Conservation (phyloP, 805 yeast species). For the Cyberlindnera amylophila region DNA sequence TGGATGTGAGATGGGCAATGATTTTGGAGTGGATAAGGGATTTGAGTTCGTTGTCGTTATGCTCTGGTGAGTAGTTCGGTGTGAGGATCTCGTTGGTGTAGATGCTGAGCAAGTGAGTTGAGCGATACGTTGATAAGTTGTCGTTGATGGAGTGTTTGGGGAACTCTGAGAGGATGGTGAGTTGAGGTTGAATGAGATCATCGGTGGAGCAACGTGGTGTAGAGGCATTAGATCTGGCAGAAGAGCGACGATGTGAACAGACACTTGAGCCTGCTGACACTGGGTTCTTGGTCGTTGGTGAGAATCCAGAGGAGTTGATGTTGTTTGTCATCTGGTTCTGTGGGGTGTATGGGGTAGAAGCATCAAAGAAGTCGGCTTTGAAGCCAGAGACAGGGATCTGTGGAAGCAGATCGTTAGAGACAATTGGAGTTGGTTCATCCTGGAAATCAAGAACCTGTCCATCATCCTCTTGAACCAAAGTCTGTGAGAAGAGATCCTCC, state of each 20-base stretch:
- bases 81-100: slow-evolving; percentile 19
- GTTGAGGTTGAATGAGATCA: slow-evolving; percentile 18
- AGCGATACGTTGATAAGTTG: slow-evolving; percentile 8
- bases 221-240: background rate
- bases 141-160: slow-evolving; percentile 19
- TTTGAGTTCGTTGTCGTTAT: slow-evolving; percentile 10
- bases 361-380: slow-evolving; percentile 11
- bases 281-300: background rate
- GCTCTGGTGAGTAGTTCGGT: background rate
- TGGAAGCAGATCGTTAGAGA: slow-evolving; percentile 7
- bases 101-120: slow-evolving; percentile 19
- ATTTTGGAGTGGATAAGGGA: slow-evolving; percentile 16
- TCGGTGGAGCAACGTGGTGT: slow-evolving; percentile 10
- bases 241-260: slow-evolving; percentile 2
- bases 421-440: slow-evolving; percentile 1
- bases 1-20: background rate
- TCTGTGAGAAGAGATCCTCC: slow-evolving; percentile 23
- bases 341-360: slow-evolving; percentile 22
- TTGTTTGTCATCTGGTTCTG: slow-evolving; percentile 20
- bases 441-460: slow-evolving; percentile 1
- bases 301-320: slow-evolving; percentile 17
- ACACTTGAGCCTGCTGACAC: background rate
- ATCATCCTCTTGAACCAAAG: slow-evolving; percentile 6
- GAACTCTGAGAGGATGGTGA: slow-evolving; percentile 24
- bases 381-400: slow-evolving; percentile 16